Percentiles rank a stretch among this genome's conserved stretches.
These are phyloP conservation scores for Saksenaea vasiformis DNA, from an alignment of 371 early-diverging fungal species.

Conservation along the genomic window DNA sequence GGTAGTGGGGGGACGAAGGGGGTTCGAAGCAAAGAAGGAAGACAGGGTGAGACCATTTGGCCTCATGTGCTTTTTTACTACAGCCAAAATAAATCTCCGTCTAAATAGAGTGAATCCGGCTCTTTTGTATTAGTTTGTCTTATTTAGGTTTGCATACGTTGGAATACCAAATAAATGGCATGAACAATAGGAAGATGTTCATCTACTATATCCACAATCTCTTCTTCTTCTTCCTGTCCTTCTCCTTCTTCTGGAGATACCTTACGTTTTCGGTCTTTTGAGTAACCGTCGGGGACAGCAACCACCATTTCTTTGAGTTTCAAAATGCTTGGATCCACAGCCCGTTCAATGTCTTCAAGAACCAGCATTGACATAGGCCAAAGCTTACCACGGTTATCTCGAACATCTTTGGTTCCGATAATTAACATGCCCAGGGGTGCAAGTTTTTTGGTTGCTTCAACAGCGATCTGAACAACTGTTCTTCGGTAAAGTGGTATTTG, in stretches of 20 bases:
- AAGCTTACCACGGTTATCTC: constrained; percentile 59
- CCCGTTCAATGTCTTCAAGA: constrained; percentile 71
- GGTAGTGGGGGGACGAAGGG: not conserved
- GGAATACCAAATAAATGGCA: constrained; percentile 50
- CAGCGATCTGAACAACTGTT: constrained; percentile 60
- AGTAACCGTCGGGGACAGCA: constrained; percentile 82
- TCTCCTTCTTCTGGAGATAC: constrained; percentile 24
- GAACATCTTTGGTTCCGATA: constrained; percentile 74
- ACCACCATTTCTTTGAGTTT: constrained; percentile 82
- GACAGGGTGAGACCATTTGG: constrained; percentile 4
- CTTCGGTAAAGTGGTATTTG: constrained; percentile 63
- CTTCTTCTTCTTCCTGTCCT: constrained; percentile 26
- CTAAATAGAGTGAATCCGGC: not conserved
- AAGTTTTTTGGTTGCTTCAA: constrained; percentile 54
- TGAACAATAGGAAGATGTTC: constrained; percentile 53
- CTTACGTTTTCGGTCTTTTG: constrained; percentile 60
- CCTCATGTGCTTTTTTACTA: not conserved
- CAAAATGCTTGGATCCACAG: constrained; percentile 54
- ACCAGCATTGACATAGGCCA: constrained; percentile 80
- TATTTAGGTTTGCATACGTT: constrained; percentile 15
- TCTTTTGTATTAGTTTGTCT: not conserved
- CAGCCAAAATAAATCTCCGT: not conserved
- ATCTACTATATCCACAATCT: constrained; percentile 32
- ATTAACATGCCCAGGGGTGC: constrained; percentile 67
- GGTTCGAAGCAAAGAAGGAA: not conserved